Conservation (phyloP, 768 basidiomycete genomes). For the Boletus tomentosulus region DNA sequence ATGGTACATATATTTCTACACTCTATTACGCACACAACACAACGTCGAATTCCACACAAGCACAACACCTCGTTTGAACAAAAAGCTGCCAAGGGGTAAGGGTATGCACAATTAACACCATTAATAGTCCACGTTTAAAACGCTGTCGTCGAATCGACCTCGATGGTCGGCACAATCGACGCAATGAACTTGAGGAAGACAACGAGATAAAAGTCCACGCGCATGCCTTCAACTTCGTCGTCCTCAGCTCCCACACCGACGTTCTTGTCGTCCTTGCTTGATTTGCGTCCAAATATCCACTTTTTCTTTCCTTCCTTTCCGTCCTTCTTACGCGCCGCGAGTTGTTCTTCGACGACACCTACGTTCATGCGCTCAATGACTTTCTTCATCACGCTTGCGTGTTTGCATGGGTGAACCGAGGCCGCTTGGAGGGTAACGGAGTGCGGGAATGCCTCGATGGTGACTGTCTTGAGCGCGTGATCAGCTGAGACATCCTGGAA, state of each 20-base stretch:
- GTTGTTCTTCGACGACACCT: conserved; percentile 77
- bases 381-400: conserved; percentile 99
- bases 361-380: conserved; percentile 98
- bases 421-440: conserved; percentile 80
- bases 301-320: conserved; percentile 64
- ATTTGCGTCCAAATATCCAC: conserved; percentile 78
- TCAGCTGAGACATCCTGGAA: conserved; percentile 98
- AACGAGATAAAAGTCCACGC: conserved; percentile 97
- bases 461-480: conserved; percentile 97
- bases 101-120: conserved; percentile 13
- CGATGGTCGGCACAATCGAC: conserved; percentile 97
- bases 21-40: conserved; percentile 22
- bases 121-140: conserved; percentile 37
- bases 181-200: conserved; percentile 99
- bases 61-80: background rate
- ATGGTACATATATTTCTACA: conserved; percentile 23
- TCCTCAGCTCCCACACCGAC: conserved; percentile 23
- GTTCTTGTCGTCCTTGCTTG: conserved; percentile 50
- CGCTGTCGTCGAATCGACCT: conserved; percentile 88
- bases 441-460: conserved; percentile 98
- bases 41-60: background rate
- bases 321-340: conserved; percentile 55
- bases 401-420: conserved; percentile 97
- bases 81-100: background rate
- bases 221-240: conserved; percentile 82